phyloP scores from a whole-genome alignment of 306 rosid genomes.

The Quercus rubra region DNA sequence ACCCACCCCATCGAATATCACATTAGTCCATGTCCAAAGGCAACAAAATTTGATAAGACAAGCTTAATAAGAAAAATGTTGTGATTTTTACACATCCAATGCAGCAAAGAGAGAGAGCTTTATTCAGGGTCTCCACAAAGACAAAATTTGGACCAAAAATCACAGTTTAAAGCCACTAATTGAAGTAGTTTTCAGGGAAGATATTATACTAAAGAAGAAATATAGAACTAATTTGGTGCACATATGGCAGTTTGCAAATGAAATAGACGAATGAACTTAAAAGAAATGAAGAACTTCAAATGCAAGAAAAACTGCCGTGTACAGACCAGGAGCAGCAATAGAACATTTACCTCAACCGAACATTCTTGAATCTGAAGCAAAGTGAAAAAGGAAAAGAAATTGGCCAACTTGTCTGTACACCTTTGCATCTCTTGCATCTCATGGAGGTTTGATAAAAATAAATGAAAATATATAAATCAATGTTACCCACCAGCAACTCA shows the following conservation, averaged over 20 bases:
- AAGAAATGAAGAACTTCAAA: slow-evolving; percentile 9
- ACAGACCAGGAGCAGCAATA: slow-evolving; percentile 31
- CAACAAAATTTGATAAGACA: neutral
- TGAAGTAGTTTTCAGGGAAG: neutral
- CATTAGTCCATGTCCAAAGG: too few species aligned
- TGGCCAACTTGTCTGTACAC: slow-evolving; percentile 43
- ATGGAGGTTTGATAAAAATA: slow-evolving; percentile 18
- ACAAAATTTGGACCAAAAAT: neutral
- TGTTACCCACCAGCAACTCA: slow-evolving; percentile 29
- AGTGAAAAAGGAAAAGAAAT: slow-evolving; percentile 20
- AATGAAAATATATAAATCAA: slow-evolving; percentile 8
- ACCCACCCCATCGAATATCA: neutral
- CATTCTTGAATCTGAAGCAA: slow-evolving; percentile 30
- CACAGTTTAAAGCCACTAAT: neutral
- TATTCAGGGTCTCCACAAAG: neutral
- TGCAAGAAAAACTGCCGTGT: slow-evolving; percentile 18
- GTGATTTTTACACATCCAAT: neutral
- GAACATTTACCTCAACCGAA: slow-evolving; percentile 32
- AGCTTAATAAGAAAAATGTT: neutral
- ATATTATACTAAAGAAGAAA: neutral
- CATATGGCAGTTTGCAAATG: neutral
- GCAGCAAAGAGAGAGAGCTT: neutral
- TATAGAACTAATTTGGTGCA: neutral
- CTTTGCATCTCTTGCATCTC: slow-evolving; percentile 31
- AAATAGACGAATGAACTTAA: neutral